Percentiles rank a stretch among this genome's conserved stretches.
Conservation (phyloP, 148 eudicot genomes). For the Gaultheria prostrata region DNA sequence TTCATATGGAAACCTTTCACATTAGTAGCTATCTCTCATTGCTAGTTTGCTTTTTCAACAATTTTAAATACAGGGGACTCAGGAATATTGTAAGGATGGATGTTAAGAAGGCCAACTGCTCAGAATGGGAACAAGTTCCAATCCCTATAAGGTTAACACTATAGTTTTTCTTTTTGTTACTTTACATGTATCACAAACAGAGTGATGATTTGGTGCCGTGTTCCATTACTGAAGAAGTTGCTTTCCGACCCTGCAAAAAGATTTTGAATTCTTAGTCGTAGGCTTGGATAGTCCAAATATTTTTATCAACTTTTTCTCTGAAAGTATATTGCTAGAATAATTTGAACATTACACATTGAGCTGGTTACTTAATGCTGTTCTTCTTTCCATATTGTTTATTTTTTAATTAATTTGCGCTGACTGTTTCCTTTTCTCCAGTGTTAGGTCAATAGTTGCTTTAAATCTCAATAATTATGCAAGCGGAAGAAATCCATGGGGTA, state of each 20-base stretch:
- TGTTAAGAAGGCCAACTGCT: slow-evolving; percentile 52
- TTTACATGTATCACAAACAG: neutral
- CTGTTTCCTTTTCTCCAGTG: slow-evolving; percentile 46
- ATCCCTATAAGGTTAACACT: slow-evolving; percentile 71
- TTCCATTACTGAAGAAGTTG: neutral
- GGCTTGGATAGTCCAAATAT: neutral
- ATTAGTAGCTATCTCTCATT: neutral
- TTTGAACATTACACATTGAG: neutral
- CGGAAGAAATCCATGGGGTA: slow-evolving; percentile 99
- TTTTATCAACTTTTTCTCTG: neutral
- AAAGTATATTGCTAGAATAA: neutral
- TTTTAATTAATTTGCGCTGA: neutral
- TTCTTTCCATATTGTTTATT: neutral
- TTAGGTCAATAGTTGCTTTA: slow-evolving; percentile 78
- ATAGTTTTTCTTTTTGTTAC: neutral
- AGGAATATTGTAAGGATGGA: slow-evolving; percentile 71
- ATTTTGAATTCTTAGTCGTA: neutral
- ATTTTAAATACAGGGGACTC: slow-evolving; percentile 61
- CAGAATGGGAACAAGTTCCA: slow-evolving; percentile 78
- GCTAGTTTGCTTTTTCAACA: neutral
- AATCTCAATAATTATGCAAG: slow-evolving; percentile 95
- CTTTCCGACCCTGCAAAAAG: neutral
- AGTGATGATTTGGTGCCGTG: slow-evolving; percentile 1
- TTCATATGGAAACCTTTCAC: neutral
- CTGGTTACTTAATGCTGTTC: neutral